These are phyloP conservation scores for Xylariomycetidae sp. DNA, from an alignment of 2,329 filamentous ascomycete genomes.

Conservation along the genomic window DNA sequence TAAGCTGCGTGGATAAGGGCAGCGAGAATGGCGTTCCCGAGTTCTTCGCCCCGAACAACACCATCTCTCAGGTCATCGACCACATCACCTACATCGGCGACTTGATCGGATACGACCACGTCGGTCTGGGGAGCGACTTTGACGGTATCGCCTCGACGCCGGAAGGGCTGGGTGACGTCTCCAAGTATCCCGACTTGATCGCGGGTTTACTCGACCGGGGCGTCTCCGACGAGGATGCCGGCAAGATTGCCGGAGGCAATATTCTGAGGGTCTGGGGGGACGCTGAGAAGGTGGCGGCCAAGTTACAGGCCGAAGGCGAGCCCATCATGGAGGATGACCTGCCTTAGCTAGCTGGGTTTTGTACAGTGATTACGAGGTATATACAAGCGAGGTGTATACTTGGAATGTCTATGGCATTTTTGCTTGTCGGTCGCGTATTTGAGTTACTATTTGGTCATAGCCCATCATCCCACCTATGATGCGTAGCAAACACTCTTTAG, in stretches of 20 bases:
- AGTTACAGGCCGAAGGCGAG: slow-evolving; percentile 56
- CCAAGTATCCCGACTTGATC: slow-evolving; percentile 75
- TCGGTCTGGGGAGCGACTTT: slow-evolving; percentile 86
- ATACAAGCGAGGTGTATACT: no score
- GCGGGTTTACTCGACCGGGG: slow-evolving; percentile 69
- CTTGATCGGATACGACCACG: slow-evolving; percentile 79
- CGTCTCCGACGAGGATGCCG: slow-evolving; percentile 68
- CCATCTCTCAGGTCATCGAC: slow-evolving; percentile 69
- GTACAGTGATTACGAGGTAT: no score
- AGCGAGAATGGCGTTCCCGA: slow-evolving; percentile 62
- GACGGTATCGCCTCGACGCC: slow-evolving; percentile 70
- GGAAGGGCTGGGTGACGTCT: slow-evolving; percentile 75
- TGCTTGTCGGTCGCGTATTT: no score
- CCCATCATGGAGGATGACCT: slow-evolving; percentile 51
- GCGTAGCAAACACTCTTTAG: no score
- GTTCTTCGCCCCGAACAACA: slow-evolving; percentile 63
- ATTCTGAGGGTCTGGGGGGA: slow-evolving; percentile 78
- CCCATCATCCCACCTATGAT: no score
- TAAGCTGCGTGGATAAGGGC: slow-evolving; percentile 64
- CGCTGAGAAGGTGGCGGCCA: slow-evolving; percentile 65
- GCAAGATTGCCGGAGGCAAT: slow-evolving; percentile 75
- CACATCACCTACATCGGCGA: slow-evolving; percentile 82
- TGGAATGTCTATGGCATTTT: no score
- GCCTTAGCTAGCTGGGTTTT: no score
- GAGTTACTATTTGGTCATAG: no score